Conservation (phyloP, 768 basidiomycete species). For the Suillus occidentalis region DNA sequence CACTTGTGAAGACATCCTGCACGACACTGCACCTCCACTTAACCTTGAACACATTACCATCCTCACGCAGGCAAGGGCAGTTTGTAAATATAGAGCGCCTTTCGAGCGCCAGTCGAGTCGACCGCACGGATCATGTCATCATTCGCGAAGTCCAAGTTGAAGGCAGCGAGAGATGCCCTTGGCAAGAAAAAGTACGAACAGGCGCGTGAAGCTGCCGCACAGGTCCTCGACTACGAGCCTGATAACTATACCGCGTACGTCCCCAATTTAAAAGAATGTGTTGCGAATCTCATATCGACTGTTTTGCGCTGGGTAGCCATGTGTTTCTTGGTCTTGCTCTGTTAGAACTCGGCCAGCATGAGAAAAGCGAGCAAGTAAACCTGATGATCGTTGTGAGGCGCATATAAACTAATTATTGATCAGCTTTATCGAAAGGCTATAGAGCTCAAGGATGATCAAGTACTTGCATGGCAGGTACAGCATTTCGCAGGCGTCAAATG, state of each 20-base stretch:
- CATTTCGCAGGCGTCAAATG: conserved; percentile 9
- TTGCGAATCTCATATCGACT: conserved; percentile 2
- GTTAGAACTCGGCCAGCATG: conserved; percentile 68
- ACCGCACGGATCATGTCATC: conserved; percentile 28
- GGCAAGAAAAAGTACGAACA: conserved; percentile 69
- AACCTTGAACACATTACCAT: not conserved
- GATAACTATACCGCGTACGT: conserved; percentile 88
- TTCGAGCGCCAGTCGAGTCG: not conserved
- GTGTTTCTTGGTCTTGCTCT: conserved; percentile 84
- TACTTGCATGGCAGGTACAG: conserved; percentile 83
- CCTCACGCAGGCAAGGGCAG: not conserved
- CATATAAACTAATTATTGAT: conserved; percentile 18
- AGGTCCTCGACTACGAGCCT: conserved; percentile 72
- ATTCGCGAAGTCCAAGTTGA: conserved; percentile 73
- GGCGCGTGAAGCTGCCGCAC: conserved; percentile 65
- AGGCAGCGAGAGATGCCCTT: conserved; percentile 73
- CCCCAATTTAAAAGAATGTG: not conserved
- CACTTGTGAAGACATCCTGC: conserved; percentile 1
- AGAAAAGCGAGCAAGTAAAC: conserved; percentile 85
- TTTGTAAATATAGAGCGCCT: not conserved
- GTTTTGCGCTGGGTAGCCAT: conserved; percentile 47
- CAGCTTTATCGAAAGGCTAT: conserved; percentile 83
- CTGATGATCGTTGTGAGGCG: conserved; percentile 8
- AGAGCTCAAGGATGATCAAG: conserved; percentile 61
- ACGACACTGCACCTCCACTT: not conserved